Evolutionary conservation across 495 filamentous ascomycete genomes (phyloP), one percentile per base, ranked within the genome.

Genomic region (Hypoxylon perforatum): DNA sequence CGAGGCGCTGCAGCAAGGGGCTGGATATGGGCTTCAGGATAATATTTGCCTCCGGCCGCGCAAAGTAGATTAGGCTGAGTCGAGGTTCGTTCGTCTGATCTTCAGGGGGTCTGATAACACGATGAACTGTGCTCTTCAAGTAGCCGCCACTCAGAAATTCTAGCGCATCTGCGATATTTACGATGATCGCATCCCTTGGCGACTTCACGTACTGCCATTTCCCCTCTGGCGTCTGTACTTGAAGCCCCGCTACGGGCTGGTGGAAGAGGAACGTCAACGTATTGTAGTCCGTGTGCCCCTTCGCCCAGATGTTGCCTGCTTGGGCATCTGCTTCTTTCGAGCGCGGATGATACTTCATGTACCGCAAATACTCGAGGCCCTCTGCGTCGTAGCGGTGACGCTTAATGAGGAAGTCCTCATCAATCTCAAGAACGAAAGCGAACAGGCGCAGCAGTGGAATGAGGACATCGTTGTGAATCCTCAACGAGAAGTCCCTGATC

Each of bases 191-290:
- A 6, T 80, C 82, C n/a, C 80, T 70, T 22, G 80, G 78, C 1
- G 83, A 76, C 58, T 75, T 75, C 1, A 82, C 80, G 35, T 72
- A 80, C 53, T 76, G 79, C 82, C 81, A 84, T 18, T 33, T 12
- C 12, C 76, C 74, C 7, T 76, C 78, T 23, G 63, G 65, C 10
- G 56, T 70, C 9, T 75, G 71, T 18, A 86, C 80, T 68, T 88
- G 84, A 39, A 88, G 65, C 7, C 79, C 85, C 1, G 84, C 85
- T 25, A 87, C 74, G 4, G 84, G 83, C 55, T 87, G 85, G 30
- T 82, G 77, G 75, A 85, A 87, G 0, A 86, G 73, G 15, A 88
- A 69, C 0, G 84, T 87, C 7, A 87, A 52, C 19, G 75, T 81
- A 25, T 81, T 82, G 48, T 84, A 82, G 61, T 87, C 85, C 1